Conservation (phyloP, 2,329 filamentous ascomycete species). For the Trichoderma breve region DNA sequence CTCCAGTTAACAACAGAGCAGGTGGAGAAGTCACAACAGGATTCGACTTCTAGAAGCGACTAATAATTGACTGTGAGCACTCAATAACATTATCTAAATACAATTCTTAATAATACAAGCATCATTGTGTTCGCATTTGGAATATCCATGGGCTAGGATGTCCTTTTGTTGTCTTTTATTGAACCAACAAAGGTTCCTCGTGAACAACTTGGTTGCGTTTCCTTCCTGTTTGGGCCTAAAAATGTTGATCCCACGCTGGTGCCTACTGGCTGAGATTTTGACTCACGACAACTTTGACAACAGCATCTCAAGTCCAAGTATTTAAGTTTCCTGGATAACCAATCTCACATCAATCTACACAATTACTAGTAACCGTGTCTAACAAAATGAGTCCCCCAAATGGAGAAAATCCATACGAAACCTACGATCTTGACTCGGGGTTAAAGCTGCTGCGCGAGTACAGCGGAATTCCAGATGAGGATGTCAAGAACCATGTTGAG, state of each 20-base stretch:
- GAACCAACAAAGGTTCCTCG: not conserved
- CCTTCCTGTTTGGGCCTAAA: not conserved
- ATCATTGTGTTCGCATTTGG: not conserved
- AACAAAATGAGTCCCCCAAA: not conserved
- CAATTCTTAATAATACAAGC: too few relatives aligned
- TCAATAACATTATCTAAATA: not conserved
- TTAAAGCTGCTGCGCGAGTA: not conserved
- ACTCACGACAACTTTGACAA: not conserved
- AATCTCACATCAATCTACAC: too few relatives aligned
- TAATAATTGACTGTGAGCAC: rapidly evolving
- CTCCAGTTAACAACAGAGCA: not conserved
- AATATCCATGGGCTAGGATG: not conserved
- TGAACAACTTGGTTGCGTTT: not conserved
- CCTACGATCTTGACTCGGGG: not conserved
- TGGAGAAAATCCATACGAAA: not conserved
- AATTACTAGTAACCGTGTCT: not conserved
- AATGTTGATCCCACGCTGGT: not conserved
- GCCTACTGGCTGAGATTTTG: not conserved
- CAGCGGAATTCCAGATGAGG: not conserved
- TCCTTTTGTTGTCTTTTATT: not conserved
- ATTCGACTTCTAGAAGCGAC: not conserved
- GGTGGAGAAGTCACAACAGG: not conserved
- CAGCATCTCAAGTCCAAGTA: not conserved
- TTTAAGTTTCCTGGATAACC: not conserved
- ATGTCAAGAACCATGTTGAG: not conserved